phyloP scores from a whole-genome alignment of 192 early-diverging fungal genomes.

The Paraglomus brasilianum region DNA sequence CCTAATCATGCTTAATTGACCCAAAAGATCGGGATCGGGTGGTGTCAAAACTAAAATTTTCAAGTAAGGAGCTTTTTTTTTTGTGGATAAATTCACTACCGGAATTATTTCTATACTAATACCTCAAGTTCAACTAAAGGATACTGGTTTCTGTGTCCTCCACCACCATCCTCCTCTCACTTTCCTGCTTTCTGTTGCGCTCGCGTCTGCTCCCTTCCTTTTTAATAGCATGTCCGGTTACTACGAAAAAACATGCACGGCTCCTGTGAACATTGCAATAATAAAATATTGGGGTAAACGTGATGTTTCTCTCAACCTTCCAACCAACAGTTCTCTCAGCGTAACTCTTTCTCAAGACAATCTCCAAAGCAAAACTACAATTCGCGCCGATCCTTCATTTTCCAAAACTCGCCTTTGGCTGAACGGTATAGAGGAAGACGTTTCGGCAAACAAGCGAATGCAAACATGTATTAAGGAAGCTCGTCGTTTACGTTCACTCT shows the following conservation, averaged over 20 bases:
- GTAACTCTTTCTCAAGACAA: conserved; percentile 96
- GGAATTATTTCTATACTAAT: too few species aligned
- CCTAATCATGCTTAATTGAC: too few species aligned
- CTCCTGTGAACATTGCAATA: conserved; percentile 99
- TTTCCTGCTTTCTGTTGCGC: background rate
- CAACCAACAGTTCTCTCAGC: conserved; percentile 97
- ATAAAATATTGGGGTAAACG: conserved; percentile 99
- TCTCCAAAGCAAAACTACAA: conserved; percentile 92
- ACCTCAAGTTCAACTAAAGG: too few species aligned
- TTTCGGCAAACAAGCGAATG: conserved; percentile 78
- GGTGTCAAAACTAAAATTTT: too few species aligned
- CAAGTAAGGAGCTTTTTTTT: too few species aligned
- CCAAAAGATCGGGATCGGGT: too few species aligned
- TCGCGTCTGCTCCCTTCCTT: background rate
- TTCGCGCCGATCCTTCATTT: conserved; percentile 66
- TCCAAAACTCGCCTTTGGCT: conserved; percentile 86
- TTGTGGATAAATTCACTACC: too few species aligned
- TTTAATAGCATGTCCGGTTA: conserved; percentile 29
- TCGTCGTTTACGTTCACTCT: conserved; percentile 64
- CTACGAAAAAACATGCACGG: conserved; percentile 75
- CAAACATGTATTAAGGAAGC: conserved; percentile 79
- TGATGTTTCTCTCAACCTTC: conserved; percentile 83
- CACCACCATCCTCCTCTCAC: background rate
- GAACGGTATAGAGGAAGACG: conserved; percentile 87
- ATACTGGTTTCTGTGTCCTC: background rate